phyloP scores from a whole-genome alignment of 495 filamentous ascomycete genomes.

The Penicillium paradoxum region DNA sequence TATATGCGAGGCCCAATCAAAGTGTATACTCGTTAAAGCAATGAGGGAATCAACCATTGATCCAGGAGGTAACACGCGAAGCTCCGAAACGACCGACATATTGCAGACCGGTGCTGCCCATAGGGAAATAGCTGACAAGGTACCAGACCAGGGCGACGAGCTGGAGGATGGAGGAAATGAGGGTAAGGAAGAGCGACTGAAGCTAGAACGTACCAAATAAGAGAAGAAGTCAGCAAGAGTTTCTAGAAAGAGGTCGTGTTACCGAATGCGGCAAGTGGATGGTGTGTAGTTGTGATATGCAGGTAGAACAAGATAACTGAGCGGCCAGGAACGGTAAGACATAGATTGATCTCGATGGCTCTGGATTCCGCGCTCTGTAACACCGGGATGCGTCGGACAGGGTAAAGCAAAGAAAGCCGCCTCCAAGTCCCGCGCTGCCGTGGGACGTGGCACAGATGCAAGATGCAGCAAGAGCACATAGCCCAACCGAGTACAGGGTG shows the following conservation, averaged over 20 bases:
- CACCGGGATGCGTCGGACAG: slow-evolving; percentile 4
- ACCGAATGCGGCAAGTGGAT: not conserved
- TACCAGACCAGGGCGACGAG: slow-evolving; percentile 85
- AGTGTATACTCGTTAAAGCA: not conserved
- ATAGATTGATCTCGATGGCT: slow-evolving; percentile 13
- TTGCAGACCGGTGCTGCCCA: slow-evolving; percentile 84
- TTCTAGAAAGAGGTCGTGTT: not conserved
- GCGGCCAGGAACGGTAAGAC: slow-evolving; percentile 14
- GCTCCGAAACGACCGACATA: slow-evolving; percentile 83
- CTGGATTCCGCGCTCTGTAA: slow-evolving; percentile 2
- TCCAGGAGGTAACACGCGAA: slow-evolving; percentile 80
- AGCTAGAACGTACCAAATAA: slow-evolving; percentile 47
- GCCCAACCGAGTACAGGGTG: not conserved
- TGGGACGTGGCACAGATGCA: slow-evolving; percentile 3
- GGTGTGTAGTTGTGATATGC: slow-evolving; percentile 8
- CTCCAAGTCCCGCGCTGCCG: slow-evolving; percentile 5
- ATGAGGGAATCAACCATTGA: slow-evolving; percentile 58
- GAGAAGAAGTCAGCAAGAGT: slow-evolving; percentile 11
- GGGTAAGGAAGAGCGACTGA: slow-evolving; percentile 71
- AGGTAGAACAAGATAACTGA: not conserved
- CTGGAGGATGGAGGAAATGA: slow-evolving; percentile 78
- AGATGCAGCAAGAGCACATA: not conserved
- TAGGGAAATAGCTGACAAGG: slow-evolving; percentile 94
- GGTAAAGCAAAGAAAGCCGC: not conserved
- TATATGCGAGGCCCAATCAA: not conserved